Evolutionary conservation across 2,329 filamentous ascomycete genomes (phyloP), one percentile per base, ranked within the genome.

Genomic region (Scortechinia acanthostroma): DNA sequence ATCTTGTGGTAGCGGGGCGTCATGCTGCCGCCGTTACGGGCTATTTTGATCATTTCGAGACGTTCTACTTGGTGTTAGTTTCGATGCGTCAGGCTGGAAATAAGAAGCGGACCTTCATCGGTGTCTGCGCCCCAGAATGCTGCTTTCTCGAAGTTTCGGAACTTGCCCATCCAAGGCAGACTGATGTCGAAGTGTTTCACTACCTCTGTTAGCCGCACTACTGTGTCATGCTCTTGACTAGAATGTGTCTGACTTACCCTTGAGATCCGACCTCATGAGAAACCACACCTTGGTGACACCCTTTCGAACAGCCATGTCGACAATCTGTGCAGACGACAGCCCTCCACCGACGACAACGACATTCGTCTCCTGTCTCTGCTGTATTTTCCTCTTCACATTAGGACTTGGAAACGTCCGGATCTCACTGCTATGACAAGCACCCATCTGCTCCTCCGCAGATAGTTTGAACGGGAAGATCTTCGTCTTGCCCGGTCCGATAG

Each of bases 131-230:
- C 79, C 83, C 86, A 91, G 60, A 91, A 93, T 0, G 74, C 73
- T 1, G 86, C 82, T 57, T 91, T 86, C 52, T 87, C 80, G 45
- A 80, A 76, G 57, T 91, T 91, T 46, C 83, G 80, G 60, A 86
- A 91, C 58, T 91, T 91, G 6, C 83, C 85, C 60, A 91, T 85
- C 88, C 88, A 93, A 42, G 77, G 73, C 2, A 91, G 70, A 46
- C 82, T 77, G 20, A 91, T 74, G 53, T 91, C 88, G 51, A 91
- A 91, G 48, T 84, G 81, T 61, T 91, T 91, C 43, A 88, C 73
- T 52, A 22, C 23, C 21, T n/a, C n/a, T n/a, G n/a, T n/a, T n/a
- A 44, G 4, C 28, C 20, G 5, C 33, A 25, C 21, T 6, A 21
- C 19, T 22, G 20, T 16, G 37, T 52, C 22, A 55, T 10, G 33